These are phyloP conservation scores for Phytopythium helicoides DNA, from an alignment of 352 stramenopile species.

Conservation along the genomic window DNA sequence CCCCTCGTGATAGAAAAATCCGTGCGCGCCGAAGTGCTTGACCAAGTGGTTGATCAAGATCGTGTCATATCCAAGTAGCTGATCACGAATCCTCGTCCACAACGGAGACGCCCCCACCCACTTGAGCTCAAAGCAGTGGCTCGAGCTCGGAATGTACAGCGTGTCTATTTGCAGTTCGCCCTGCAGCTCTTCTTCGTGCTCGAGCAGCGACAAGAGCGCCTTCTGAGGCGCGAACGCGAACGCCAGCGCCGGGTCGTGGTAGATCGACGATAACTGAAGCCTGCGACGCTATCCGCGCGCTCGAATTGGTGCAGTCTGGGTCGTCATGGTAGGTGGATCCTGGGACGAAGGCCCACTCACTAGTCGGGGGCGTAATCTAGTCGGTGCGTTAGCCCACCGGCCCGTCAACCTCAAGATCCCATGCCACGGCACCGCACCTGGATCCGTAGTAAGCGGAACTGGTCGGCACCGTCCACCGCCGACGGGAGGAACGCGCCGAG, in stretches of 20 bases:
- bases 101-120: slow-evolving; percentile 33
- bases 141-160: slow-evolving; percentile 32
- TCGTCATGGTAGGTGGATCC: not conserved
- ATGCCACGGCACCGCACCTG: slow-evolving; percentile 20
- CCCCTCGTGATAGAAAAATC: slow-evolving; percentile 69
- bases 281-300: not conserved
- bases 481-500: slow-evolving; percentile 26
- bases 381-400: not conserved
- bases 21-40: slow-evolving; percentile 43
- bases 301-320: not conserved
- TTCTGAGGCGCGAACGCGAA: slow-evolving; percentile 73
- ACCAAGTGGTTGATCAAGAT: slow-evolving; percentile 93
- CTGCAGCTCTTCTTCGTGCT: slow-evolving; percentile 26
- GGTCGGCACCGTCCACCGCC: slow-evolving; percentile 8
- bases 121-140: slow-evolving; percentile 47
- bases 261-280: too few species aligned
- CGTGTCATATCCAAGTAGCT: slow-evolving; percentile 85
- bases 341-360: slow-evolving; percentile 8
- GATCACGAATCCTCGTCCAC: slow-evolving; percentile 44
- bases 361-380: not conserved
- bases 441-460: slow-evolving; percentile 32
- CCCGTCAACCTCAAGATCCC: not conserved
- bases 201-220: slow-evolving; percentile 62
- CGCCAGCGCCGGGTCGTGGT: slow-evolving; percentile 21
- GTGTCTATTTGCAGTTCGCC: slow-evolving; percentile 31